Base-by-base conservation (phyloP, 129 eudicot species). In the Cynara cardunculus region DNA sequence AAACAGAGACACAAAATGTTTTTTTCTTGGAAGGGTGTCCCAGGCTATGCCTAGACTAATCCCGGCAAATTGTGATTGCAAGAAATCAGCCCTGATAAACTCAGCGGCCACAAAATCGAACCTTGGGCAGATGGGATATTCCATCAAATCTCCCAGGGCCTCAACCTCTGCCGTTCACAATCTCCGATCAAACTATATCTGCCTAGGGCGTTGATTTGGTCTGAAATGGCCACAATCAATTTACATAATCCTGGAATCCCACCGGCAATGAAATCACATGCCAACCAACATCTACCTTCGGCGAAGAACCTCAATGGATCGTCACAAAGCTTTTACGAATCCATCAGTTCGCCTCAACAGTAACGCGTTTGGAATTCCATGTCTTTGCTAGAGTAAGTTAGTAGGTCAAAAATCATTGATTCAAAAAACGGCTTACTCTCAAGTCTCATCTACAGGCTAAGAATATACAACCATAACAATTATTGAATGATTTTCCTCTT, bases 201-300 rank as follows among this genome's bases (percentile, higher is more conserved):
- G n/a, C n/a, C n/a, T n/a, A n/a, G n/a, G n/a, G n/a, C n/a, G n/a
- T n/a, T n/a, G n/a, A n/a, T n/a, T n/a, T n/a, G n/a, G n/a, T n/a
- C n/a, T n/a, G n/a, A n/a, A n/a, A n/a, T n/a, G n/a, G n/a, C n/a
- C n/a, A n/a, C n/a, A n/a, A n/a, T n/a, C n/a, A n/a, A n/a, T n/a
- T n/a, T n/a, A n/a, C n/a, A n/a, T n/a, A n/a, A n/a, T n/a, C n/a
- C n/a, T n/a, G n/a, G n/a, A n/a, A n/a, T n/a, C n/a, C n/a, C n/a
- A n/a, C n/a, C n/a, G n/a, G n/a, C n/a, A n/a, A 34, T 34, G 39
- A 5, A 34, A 32, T 67, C 88, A 11, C 89, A 87, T 18, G 21
- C 76, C 66, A 39, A 32, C 79, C 80, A 83, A 83, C 87, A 86
- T 22, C 81, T 80, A 6, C 81, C 88, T 7, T 86, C 90, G 44